These are phyloP conservation scores for Oryza meyeriana DNA, from an alignment of 176 grass and related monocot species.

Conservation along the genomic window DNA sequence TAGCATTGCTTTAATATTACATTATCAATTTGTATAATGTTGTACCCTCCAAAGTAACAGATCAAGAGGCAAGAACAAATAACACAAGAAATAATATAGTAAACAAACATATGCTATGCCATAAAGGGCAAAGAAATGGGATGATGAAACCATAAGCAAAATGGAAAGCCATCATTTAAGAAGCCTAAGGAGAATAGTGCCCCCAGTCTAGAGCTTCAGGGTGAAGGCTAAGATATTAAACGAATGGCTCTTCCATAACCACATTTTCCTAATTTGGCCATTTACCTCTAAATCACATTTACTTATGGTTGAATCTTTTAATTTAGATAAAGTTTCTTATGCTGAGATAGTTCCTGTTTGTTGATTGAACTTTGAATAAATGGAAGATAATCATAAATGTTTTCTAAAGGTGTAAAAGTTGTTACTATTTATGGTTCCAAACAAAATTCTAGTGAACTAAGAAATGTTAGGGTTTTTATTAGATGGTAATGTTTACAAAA, in stretches of 20 bases:
- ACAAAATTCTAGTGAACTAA: background rate
- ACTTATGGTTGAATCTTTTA: background rate
- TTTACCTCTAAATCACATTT: background rate
- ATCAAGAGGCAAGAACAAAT: background rate
- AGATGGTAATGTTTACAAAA: background rate
- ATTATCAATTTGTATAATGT: background rate
- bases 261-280: background rate
- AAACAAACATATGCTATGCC: conserved; percentile 7
- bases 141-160: conserved; percentile 26
- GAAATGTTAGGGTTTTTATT: background rate
- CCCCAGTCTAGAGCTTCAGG: background rate
- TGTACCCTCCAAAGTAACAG: background rate
- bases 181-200: background rate
- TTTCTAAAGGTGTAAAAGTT: background rate
- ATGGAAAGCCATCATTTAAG: conserved; percentile 14
- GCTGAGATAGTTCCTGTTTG: background rate
- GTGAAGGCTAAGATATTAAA: background rate
- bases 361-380: background rate
- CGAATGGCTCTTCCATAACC: background rate
- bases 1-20: conserved; percentile 19
- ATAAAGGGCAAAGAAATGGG: conserved; percentile 9
- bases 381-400: background rate
- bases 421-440: background rate
- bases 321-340: background rate
- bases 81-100: conserved; percentile 16